Evolutionary conservation across 257 asterid genomes (phyloP), one percentile per base, ranked within the genome.

Genomic region (Thymus mandschuricus): DNA sequence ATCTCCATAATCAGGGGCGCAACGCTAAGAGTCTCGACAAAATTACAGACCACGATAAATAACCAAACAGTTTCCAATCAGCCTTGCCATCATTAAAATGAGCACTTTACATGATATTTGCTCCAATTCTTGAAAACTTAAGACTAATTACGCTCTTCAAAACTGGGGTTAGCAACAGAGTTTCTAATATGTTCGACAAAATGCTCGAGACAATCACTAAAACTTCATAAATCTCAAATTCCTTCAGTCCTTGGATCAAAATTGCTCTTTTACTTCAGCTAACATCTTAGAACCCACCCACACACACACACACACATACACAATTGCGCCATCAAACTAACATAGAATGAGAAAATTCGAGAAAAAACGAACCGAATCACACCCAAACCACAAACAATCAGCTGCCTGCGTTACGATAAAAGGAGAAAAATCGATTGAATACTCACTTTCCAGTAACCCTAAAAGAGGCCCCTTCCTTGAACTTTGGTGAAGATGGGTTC

Each of bases 401-500:
- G 34, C n/a, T 13, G 27, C 30, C 15, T 8, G 59, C 8, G 3
- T 13, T 49, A 33, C 38, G 64, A 55, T 55, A 11, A 41, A 6
- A 45, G 3, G 5, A 11, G 10, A 21, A 48, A 41, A 40, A 4
- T 55, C 64, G 62, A 11, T 44, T 58, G 64, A 75, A 61, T 27
- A 81, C 92, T 54, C 49, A 94, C 99, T 83, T 94, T 81, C 97
- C 99, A 58, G 91, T 94, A 3, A 94, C 92, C 69, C 99, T 86
- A 75, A 89, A 68, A 0, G 98, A 85, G 27, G 86, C 86, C 9
- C 95, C 97, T 58, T 85, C 85, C 84, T 79, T 94, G 84, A 94
- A 94, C 50, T 69, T 77, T 48, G 95, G 82, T 0, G 95, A 86
- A 75, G 95, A 82, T 7, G 93, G 92, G 68, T 73, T 86, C 70